Evolutionary conservation across 2,329 filamentous ascomycete genomes (phyloP), one percentile per base, ranked within the genome.

Genomic region (Fusarium solani-melongenae): DNA sequence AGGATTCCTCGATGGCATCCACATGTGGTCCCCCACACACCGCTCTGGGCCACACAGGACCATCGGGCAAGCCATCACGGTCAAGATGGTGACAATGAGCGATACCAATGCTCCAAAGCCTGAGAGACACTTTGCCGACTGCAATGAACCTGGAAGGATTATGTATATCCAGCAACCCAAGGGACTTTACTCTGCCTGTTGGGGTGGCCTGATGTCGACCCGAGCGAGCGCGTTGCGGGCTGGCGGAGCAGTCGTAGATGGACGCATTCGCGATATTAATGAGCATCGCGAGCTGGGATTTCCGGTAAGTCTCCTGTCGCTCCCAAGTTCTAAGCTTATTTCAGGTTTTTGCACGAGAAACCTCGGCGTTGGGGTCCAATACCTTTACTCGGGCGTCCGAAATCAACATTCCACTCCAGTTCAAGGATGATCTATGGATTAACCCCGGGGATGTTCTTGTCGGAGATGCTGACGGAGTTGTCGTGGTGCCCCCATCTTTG

Each of bases 101-200:
- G 77, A 80, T 46, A 67, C 51, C 2, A 62, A 73, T 7, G 66
- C 77, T 10, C 79, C 78, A 3, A 76, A 70, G 44, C 76, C 75
- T n/a, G 66, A 73, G 5, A 73, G 56, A 53, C 78, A 79, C 34
- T 79, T 79, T 41, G 78, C 73, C 10, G 78, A 80, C 64, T 73
- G 72, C 62, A 78, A 78, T 31, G 66, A 67, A 24, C 61, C 67
- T 11, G 70, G 70, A 4, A 70, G 70, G 33, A 69, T 80, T 46
- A 78, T 80, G 77, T 80, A 76, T 60, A 68, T 80, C 8, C 73
- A 77, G 51, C 77, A 80, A 41, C 78, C 78, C 17, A 78, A 78
- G 60, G 76, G 74, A 2, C 36, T 78, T 10, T 67, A 70, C 31
- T 76, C 75, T 7, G 77, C 78, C 2, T 79, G 78, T 59, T 80